Percentiles rank a stretch among this genome's conserved stretches.
Conservation (phyloP, 2,329 filamentous ascomycete genomes). For the Claviceps paspali region DNA sequence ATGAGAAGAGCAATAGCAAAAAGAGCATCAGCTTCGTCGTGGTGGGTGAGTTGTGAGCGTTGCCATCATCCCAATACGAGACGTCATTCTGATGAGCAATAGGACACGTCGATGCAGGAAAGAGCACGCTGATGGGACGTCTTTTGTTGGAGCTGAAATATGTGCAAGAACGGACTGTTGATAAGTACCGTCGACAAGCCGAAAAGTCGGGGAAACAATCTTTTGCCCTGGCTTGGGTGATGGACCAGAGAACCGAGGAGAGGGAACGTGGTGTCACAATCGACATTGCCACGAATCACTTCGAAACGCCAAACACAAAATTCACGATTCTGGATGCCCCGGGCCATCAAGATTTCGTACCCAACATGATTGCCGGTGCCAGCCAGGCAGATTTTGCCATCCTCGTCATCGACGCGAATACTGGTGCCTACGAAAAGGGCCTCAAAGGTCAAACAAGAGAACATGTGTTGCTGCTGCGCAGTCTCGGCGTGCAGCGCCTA, state of each 20-base stretch:
- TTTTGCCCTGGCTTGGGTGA: slow-evolving; percentile 91
- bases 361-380: slow-evolving; percentile 96
- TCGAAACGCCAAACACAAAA: slow-evolving; percentile 70
- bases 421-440: slow-evolving; percentile 84
- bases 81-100: not conserved
- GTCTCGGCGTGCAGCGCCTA: slow-evolving; percentile 76
- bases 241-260: slow-evolving; percentile 86
- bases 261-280: slow-evolving; percentile 84
- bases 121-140: slow-evolving; percentile 96
- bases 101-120: slow-evolving; percentile 95
- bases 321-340: slow-evolving; percentile 95
- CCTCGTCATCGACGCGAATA: slow-evolving; percentile 80
- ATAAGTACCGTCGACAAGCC: slow-evolving; percentile 77
- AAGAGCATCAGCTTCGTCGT: slow-evolving; percentile 82
- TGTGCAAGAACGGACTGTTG: slow-evolving; percentile 74
- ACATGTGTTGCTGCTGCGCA: slow-evolving; percentile 76
- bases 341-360: slow-evolving; percentile 89
- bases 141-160: slow-evolving; percentile 77
- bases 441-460: slow-evolving; percentile 89
- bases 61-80: not conserved
- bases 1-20: slow-evolving; percentile 59
- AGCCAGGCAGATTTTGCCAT: slow-evolving; percentile 94
- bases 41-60: slow-evolving; percentile 45
- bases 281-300: slow-evolving; percentile 88
- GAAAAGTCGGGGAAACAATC: slow-evolving; percentile 87